phyloP scores from a whole-genome alignment of 2,329 filamentous ascomycete genomes.

The Diplodia scrobiculata region DNA sequence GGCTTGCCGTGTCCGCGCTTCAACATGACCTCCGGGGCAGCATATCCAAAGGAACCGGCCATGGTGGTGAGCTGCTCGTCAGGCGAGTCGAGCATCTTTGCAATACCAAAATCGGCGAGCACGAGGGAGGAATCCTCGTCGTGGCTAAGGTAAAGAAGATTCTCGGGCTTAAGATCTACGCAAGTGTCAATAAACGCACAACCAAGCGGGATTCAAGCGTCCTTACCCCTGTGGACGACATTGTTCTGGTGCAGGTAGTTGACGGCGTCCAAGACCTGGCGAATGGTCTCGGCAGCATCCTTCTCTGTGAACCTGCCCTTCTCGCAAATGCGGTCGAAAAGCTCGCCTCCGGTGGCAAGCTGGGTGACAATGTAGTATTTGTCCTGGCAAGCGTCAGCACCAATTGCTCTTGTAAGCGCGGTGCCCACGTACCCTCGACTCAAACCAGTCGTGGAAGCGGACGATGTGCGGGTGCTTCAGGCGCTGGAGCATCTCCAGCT shows the following conservation, averaged over 20 bases:
- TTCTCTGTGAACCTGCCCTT: constrained; percentile 98
- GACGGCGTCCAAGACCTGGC: constrained; percentile 88
- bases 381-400: constrained; percentile 61
- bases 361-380: constrained; percentile 99
- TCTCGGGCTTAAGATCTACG: constrained; percentile 94
- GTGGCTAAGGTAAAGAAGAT: constrained; percentile 86
- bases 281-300: constrained; percentile 93
- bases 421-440: constrained; percentile 73
- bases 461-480: constrained; percentile 95
- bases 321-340: constrained; percentile 98
- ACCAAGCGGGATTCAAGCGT: not conserved
- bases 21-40: constrained; percentile 96
- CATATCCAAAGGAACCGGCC: constrained; percentile 98
- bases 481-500: constrained; percentile 87
- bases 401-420: not conserved
- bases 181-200: constrained; percentile 33
- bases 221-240: constrained; percentile 86
- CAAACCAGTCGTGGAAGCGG: constrained; percentile 97
- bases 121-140: constrained; percentile 80
- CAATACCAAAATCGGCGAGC: constrained; percentile 96
- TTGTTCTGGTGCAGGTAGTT: constrained; percentile 93
- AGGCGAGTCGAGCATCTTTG: constrained; percentile 91
- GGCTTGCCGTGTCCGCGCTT: constrained; percentile 97
- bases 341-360: constrained; percentile 89
- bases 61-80: constrained; percentile 94